Evolutionary conservation across 495 filamentous ascomycete species (phyloP).

Genomic region (Saxispiralis lemnorum): DNA sequence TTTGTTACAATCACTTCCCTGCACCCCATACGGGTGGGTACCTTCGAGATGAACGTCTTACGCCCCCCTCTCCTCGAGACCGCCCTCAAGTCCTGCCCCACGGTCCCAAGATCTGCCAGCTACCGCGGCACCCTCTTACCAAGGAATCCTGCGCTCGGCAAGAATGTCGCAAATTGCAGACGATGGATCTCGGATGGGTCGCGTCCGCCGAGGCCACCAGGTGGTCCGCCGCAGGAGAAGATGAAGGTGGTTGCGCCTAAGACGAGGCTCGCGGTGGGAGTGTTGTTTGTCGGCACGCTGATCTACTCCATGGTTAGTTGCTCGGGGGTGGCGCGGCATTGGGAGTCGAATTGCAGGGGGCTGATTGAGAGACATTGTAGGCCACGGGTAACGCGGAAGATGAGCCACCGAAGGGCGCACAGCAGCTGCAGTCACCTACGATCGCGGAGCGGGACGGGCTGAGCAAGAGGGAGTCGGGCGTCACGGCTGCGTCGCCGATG

Average conservation of each 20-base stretch:
- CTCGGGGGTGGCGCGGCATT: not conserved
- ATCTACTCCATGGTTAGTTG: constrained; percentile 48
- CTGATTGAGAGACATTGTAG: constrained; percentile 9
- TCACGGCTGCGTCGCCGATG: constrained; percentile 71
- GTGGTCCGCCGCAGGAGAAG: not conserved
- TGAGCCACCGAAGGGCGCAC: not conserved
- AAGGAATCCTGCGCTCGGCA: not conserved
- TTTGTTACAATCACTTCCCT: no score
- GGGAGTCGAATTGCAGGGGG: no score
- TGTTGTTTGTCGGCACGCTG: constrained; percentile 43
- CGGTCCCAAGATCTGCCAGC: not conserved
- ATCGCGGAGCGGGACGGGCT: constrained; percentile 58
- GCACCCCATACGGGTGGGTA: no score
- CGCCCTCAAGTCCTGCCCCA: not conserved
- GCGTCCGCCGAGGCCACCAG: constrained; percentile 8
- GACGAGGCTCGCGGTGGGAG: constrained; percentile 38
- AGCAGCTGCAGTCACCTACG: constrained; percentile 35
- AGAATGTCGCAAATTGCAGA: not conserved
- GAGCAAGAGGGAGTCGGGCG: constrained; percentile 44
- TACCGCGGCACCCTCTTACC: constrained; percentile 5
- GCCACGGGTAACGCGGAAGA: constrained; percentile 21
- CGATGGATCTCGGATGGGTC: constrained; percentile 14
- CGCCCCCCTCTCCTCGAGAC: constrained; percentile 1
- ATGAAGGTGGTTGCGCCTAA: constrained; percentile 17
- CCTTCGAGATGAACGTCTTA: not conserved